These are phyloP conservation scores for Candida tetrigidarum DNA, from an alignment of 1,139 yeast genomes.

Conservation along the genomic window DNA sequence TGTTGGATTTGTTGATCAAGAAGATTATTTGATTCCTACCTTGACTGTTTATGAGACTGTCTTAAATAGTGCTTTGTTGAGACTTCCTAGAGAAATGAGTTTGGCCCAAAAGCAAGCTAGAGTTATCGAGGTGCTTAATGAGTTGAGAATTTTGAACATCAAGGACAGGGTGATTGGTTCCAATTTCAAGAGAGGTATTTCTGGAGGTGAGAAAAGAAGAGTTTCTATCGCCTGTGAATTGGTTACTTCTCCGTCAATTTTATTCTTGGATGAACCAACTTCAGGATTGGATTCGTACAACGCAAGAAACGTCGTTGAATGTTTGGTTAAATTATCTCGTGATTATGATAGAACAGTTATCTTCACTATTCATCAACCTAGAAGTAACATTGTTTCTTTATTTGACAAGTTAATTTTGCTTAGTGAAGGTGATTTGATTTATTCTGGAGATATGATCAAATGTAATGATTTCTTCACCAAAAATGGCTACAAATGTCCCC, in stretches of 20 bases:
- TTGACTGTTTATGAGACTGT: conserved; percentile 96
- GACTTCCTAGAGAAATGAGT: conserved; percentile 83
- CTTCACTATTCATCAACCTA: conserved; percentile 96
- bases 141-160: conserved; percentile 79
- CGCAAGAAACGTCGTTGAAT: conserved; percentile 89
- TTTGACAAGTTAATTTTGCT: conserved; percentile 82
- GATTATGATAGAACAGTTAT: conserved; percentile 86
- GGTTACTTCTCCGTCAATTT: conserved; percentile 81
- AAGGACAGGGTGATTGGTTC: conserved; percentile 89
- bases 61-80: conserved; percentile 83
- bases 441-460: conserved; percentile 79
- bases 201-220: conserved; percentile 92
- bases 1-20: conserved; percentile 97
- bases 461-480: conserved; percentile 75
- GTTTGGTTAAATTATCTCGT: conserved; percentile 77
- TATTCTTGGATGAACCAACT: conserved; percentile 89
- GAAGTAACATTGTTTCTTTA: conserved; percentile 90
- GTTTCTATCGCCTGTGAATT: conserved; percentile 90
- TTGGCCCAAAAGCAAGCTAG: conserved; percentile 72
- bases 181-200: conserved; percentile 88
- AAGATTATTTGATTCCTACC: conserved; percentile 88
- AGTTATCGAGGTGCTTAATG: conserved; percentile 83
- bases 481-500: conserved; percentile 83
- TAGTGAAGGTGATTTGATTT: conserved; percentile 84
- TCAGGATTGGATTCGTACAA: conserved; percentile 94